Conservation (phyloP, 1,284 basidiomycete genomes). For the Puccinia polysora region DNA sequence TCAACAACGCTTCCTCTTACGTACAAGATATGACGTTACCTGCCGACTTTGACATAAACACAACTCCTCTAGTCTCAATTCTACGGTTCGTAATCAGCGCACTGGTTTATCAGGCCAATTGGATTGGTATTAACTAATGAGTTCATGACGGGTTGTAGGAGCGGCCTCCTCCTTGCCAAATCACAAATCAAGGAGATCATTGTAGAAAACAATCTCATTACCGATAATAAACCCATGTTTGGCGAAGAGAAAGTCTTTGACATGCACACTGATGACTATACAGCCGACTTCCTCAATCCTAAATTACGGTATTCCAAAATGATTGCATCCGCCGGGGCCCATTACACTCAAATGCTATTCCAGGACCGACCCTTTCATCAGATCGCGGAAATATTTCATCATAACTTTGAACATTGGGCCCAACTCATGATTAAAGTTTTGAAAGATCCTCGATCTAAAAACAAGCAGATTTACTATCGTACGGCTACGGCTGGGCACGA, state of each 20-base stretch:
- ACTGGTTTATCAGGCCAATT: background rate
- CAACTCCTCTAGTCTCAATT: slow-evolving; percentile 32
- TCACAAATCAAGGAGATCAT: slow-evolving; percentile 29
- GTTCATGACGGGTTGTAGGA: slow-evolving; percentile 2
- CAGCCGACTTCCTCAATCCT: slow-evolving; percentile 17
- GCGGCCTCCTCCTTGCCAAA: slow-evolving; percentile 31
- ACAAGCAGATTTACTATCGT: slow-evolving; percentile 36
- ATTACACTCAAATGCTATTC: slow-evolving; percentile 30
- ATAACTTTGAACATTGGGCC: slow-evolving; percentile 32
- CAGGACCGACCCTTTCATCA: slow-evolving; percentile 28
- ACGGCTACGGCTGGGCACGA: slow-evolving; percentile 37
- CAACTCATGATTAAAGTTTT: slow-evolving; percentile 24
- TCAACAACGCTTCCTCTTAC: slow-evolving; percentile 6
- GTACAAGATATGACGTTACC: slow-evolving; percentile 29
- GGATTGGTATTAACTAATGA: background rate
- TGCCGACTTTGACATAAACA: slow-evolving; percentile 17
- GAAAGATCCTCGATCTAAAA: slow-evolving; percentile 29
- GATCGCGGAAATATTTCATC: slow-evolving; percentile 25
- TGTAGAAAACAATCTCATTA: slow-evolving; percentile 17
- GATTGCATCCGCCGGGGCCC: slow-evolving; percentile 32
- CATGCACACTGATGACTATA: slow-evolving; percentile 22
- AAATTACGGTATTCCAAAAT: slow-evolving; percentile 32
- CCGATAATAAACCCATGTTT: slow-evolving; percentile 14
- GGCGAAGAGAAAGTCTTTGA: slow-evolving; percentile 32
- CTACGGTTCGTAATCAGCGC: slow-evolving; percentile 2